Conservation (phyloP, 2,329 filamentous ascomycete genomes). For the Myriosclerotinia scirpicola region DNA sequence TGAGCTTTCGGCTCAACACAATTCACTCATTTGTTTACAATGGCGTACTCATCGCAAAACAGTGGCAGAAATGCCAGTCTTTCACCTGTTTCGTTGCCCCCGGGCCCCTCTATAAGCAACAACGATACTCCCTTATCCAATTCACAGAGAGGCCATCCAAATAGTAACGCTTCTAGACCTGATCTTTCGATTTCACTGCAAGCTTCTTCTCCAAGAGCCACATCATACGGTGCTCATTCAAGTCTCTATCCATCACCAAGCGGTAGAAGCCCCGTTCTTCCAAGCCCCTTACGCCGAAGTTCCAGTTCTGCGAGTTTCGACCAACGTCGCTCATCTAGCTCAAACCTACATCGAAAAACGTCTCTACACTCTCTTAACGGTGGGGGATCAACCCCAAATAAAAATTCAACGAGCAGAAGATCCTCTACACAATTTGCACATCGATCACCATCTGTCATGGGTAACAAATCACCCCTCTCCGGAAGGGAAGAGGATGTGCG, state of each 20-base stretch:
- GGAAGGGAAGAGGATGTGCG: constrained; percentile 39
- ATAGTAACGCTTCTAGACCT: constrained; percentile 29
- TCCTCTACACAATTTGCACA: constrained; percentile 45
- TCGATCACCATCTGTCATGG: constrained; percentile 38
- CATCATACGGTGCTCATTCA: constrained; percentile 23
- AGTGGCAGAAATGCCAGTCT: constrained; percentile 25
- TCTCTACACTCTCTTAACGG: constrained; percentile 47
- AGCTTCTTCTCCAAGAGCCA: constrained; percentile 20
- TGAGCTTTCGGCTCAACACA: constrained; percentile 20
- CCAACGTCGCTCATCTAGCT: constrained; percentile 44
- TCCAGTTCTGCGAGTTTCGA: constrained; percentile 48
- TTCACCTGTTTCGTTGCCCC: constrained; percentile 23
- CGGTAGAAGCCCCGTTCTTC: constrained; percentile 32
- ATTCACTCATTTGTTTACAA: constrained; percentile 18
- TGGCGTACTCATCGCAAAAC: constrained; percentile 24
- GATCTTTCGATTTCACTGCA: constrained; percentile 29
- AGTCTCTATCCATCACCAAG: constrained; percentile 33
- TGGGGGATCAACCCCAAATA: constrained; percentile 42
- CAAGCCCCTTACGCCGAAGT: constrained; percentile 41
- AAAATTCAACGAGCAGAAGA: constrained; percentile 43
- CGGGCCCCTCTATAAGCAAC: constrained; percentile 32
- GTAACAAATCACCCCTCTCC: constrained; percentile 44
- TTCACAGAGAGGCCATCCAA: constrained; percentile 47
- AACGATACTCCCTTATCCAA: constrained; percentile 29
- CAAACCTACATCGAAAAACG: constrained; percentile 45